These are phyloP conservation scores for Pichia exigua DNA, from an alignment of 805 yeast genomes.

Conservation along the genomic window DNA sequence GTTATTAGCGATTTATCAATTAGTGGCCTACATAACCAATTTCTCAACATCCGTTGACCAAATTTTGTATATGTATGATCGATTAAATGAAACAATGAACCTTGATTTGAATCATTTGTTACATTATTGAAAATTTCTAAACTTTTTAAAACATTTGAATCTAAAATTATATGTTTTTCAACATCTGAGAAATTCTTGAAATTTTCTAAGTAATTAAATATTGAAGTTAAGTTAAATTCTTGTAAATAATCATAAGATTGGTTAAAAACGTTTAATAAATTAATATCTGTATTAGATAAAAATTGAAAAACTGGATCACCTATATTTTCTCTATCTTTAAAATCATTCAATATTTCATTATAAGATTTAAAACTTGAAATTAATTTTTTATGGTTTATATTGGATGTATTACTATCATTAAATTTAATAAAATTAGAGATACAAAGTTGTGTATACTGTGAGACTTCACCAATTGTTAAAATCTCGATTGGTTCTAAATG, in stretches of 20 bases:
- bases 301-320: conserved; percentile 11
- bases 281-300: conserved; percentile 11
- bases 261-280: conserved; percentile 26
- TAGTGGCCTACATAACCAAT: conserved; percentile 76
- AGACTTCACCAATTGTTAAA: conserved; percentile 36
- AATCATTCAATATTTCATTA: conserved; percentile 7
- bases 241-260: conserved; percentile 46
- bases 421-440: conserved; percentile 15
- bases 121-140: conserved; percentile 68
- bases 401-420: background rate
- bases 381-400: background rate
- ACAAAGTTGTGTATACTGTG: conserved; percentile 28
- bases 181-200: conserved; percentile 43
- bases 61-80: conserved; percentile 74
- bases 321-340: conserved; percentile 4
- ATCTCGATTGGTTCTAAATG: conserved; percentile 78
- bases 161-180: conserved; percentile 42
- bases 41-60: conserved; percentile 58
- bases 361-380: background rate
- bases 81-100: conserved; percentile 72
- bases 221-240: conserved; percentile 54
- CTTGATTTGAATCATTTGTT: conserved; percentile 48
- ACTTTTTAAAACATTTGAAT: conserved; percentile 58
- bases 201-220: conserved; percentile 46
- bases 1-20: conserved; percentile 44